Base-by-base conservation (phyloP, 805 yeast species). In the Pichia thaimueangensis region DNA sequence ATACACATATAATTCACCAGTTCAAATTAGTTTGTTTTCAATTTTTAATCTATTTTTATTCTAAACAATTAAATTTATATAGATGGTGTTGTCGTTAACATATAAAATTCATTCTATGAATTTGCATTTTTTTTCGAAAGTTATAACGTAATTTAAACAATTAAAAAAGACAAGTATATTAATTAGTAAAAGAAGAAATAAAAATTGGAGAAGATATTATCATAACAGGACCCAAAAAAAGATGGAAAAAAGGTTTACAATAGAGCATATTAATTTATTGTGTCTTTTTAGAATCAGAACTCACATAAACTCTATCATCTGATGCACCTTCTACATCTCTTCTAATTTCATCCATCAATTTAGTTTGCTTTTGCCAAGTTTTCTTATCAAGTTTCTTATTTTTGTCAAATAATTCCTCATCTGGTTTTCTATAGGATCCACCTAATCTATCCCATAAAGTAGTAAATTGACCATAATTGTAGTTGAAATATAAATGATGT, bases 401-500 rank as follows among this genome's bases (percentile, higher is more conserved):
- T 52, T 74, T 76, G 59, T 81, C 86, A 62, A 89, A 91, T 53
- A 91, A 70, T 53, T 86, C 84, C 56, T 73, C 77, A 59, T 93
- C 97, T 5, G 98, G 98, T 55, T 79, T 76, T 67, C 97, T 83
- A 68, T 93, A 89, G 22, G 95, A 79, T 36, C 88, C 84, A 40
- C 97, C 97, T 45, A 93, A 67, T 67, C 98, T 82, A 64, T 93
- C 98, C 98, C 98, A 93, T 51, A 93, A 70, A 15, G 98, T 93
- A 36, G 97, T 89, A 70, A 91, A 93, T 68, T 93, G 98, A 30
- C 98, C 98, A 61, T 89, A 93, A 71, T 93, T 93, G 69, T 93
- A 93, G 73, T 91, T 91, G 78, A 93, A 93, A 68, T 93, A 93
- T 54, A 93, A 68, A 62, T 93, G 98, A 66, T 93, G 98, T 37